Evolutionary conservation across 2,329 filamentous ascomycete genomes (phyloP), one percentile per base, ranked within the genome.

Genomic region (Pseudocercospora crystallina): DNA sequence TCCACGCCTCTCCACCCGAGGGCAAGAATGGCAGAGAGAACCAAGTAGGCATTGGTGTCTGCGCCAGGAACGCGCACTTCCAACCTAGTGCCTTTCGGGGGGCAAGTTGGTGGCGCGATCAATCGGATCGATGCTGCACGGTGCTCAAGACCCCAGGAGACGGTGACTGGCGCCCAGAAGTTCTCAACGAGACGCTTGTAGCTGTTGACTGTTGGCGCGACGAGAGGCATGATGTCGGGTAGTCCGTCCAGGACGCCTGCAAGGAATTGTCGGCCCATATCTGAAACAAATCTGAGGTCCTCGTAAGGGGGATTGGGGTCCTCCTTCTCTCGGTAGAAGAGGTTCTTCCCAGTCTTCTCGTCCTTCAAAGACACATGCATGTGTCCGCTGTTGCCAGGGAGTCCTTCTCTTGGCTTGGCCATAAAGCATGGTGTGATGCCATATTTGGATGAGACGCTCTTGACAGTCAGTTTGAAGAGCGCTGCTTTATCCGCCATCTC

Each of bases 181-280:
- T 97, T 97, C 76, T 99, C 94, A 2, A 99, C 94, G 0, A 99
- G 80, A 3, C 94, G 86, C 75, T 99, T 99, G 79, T 99, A 99
- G 55, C 89, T 95, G 79, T 99, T 99, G 66, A 99, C 82, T 1
- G 90, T 99, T 0, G 94, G 94, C 1, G 92, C 94, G 10, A 99
- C 78, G 51, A 97, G 78, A 1, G 94, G 94, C 94, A 99, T 99
- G 60, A 97, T 83, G 65, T 96, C 90, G 2, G 94, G 90, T 3
- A 99, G 80, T 11, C 92, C 94, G 17, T 89, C 86, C 0, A 99
- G 79, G 1, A 99, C 72, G 7, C 94, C 94, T 0, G 94, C 94
- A 0, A 99, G 82, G 74, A 99, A 99, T 61, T 97, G 87, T 9
- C 92, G 83, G 2, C 94, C 94, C 12, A 96, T 71, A 61, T 97